Evolutionary conservation across 345 rosid genomes (phyloP).

Genomic region (Pugionium cornutum): DNA sequence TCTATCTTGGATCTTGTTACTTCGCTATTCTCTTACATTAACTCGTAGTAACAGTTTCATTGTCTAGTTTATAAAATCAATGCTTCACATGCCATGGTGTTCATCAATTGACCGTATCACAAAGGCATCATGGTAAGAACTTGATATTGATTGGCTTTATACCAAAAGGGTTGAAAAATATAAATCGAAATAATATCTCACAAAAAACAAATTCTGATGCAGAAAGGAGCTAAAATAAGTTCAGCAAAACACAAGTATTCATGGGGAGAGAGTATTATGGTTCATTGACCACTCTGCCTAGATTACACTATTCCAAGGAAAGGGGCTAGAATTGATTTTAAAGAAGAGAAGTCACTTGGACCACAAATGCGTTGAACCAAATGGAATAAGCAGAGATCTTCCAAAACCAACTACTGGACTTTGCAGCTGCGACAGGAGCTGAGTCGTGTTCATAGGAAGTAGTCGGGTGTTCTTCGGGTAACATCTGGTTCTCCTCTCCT

Average conservation of each 20-base stretch:
- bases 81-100: too few relatives aligned
- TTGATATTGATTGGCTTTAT: too few relatives aligned
- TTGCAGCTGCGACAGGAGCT: slow-evolving; percentile 25
- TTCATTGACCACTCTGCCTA: slow-evolving; percentile 37
- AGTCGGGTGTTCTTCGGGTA: slow-evolving; percentile 94
- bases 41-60: slow-evolving; percentile 48
- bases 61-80: not conserved
- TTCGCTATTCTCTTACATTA: slow-evolving; percentile 55
- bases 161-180: too few relatives aligned
- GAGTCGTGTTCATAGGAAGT: slow-evolving; percentile 59
- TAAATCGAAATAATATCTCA: slow-evolving; percentile 29
- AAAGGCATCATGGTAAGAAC: too few relatives aligned
- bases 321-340: slow-evolving; percentile 21
- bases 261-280: slow-evolving; percentile 7
- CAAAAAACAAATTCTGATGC: slow-evolving; percentile 31
- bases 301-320: slow-evolving; percentile 38
- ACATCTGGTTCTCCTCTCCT: slow-evolving; percentile 99
- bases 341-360: slow-evolving; percentile 22
- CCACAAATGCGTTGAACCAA: slow-evolving; percentile 37
- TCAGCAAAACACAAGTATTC: slow-evolving; percentile 35
- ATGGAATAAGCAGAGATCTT: slow-evolving; percentile 36
- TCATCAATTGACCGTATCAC: too few relatives aligned
- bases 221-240: slow-evolving; percentile 28
- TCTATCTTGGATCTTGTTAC: slow-evolving; percentile 91
- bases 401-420: slow-evolving; percentile 37